Conservation (phyloP, 2,329 filamentous ascomycete genomes). For the Pseudopyrenochaeta lycopersici region DNA sequence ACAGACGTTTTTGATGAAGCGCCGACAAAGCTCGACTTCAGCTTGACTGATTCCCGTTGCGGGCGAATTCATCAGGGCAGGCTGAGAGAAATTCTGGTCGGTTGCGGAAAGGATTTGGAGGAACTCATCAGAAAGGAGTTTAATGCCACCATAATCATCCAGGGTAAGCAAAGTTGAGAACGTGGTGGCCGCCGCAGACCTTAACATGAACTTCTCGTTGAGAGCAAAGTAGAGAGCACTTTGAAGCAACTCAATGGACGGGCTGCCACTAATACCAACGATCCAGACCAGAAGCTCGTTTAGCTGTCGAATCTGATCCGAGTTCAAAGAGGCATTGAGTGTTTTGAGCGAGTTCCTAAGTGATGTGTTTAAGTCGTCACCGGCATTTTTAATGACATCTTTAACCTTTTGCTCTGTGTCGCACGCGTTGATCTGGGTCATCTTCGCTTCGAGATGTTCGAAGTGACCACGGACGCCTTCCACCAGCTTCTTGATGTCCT, state of each 20-base stretch:
- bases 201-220: slow-evolving; percentile 7
- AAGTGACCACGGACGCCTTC: slow-evolving; percentile 17
- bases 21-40: slow-evolving; percentile 14
- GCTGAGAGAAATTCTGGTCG: not conserved
- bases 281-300: slow-evolving; percentile 25
- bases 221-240: slow-evolving; percentile 16
- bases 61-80: not conserved
- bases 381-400: slow-evolving; percentile 16
- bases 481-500: slow-evolving; percentile 18
- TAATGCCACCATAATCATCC: slow-evolving; percentile 3
- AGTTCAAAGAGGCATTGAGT: slow-evolving; percentile 7
- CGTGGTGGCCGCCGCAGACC: slow-evolving; percentile 7
- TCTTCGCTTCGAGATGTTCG: slow-evolving; percentile 17
- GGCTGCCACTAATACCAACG: slow-evolving; percentile 4
- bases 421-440: slow-evolving; percentile 20
- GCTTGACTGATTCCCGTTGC: slow-evolving; percentile 2
- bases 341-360: slow-evolving; percentile 5
- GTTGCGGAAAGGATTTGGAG: slow-evolving; percentile 1
- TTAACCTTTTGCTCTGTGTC: slow-evolving; percentile 21
- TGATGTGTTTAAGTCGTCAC: slow-evolving; percentile 7
- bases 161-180: slow-evolving; percentile 12
- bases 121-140: slow-evolving; percentile 8
- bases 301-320: slow-evolving; percentile 12
- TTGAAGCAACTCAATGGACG: slow-evolving; percentile 12
- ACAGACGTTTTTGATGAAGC: slow-evolving; percentile 11